Percentiles rank a stretch among this genome's conserved stretches.
Conservation (phyloP, 2,329 filamentous ascomycete genomes). For the Penicillium sp. region DNA sequence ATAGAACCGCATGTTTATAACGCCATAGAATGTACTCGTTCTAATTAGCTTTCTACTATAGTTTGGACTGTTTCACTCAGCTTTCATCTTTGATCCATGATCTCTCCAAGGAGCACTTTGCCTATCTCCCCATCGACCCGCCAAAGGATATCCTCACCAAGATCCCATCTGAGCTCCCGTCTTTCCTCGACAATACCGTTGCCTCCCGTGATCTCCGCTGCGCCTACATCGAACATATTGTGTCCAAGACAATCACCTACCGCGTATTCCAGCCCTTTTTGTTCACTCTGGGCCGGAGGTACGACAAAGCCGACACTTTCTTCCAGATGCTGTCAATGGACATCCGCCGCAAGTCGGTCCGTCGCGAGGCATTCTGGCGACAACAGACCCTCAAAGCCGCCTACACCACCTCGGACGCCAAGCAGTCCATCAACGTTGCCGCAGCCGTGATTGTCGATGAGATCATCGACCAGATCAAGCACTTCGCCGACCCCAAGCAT, state of each 20-base stretch:
- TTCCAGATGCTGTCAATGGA: conserved; percentile 53
- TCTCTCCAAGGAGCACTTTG: conserved; percentile 50
- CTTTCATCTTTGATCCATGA: conserved; percentile 50
- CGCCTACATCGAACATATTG: conserved; percentile 52
- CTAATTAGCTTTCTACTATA: conserved; percentile 41
- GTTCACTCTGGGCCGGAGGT: conserved; percentile 51
- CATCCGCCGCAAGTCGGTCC: conserved; percentile 52
- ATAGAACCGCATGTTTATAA: conserved; percentile 15
- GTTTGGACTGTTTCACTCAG: conserved; percentile 50
- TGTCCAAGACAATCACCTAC: conserved; percentile 53
- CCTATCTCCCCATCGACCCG: conserved; percentile 48
- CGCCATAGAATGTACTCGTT: conserved; percentile 36
- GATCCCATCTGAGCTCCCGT: conserved; percentile 50
- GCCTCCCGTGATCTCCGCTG: conserved; percentile 50
- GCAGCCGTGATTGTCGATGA: conserved; percentile 54
- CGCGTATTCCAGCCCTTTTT: conserved; percentile 56
- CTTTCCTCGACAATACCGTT: conserved; percentile 50
- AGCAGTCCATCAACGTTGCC: conserved; percentile 52
- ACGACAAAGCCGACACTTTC: conserved; percentile 53
- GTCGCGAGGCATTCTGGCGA: conserved; percentile 55
- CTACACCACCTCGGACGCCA: conserved; percentile 53
- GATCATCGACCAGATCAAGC: conserved; percentile 51
- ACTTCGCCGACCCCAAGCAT: conserved; percentile 49
- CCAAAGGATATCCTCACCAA: conserved; percentile 48
- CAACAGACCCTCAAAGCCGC: conserved; percentile 55